Conservation (phyloP, 192 early-diverging fungal species). For the Glomus cerebriforme region DNA sequence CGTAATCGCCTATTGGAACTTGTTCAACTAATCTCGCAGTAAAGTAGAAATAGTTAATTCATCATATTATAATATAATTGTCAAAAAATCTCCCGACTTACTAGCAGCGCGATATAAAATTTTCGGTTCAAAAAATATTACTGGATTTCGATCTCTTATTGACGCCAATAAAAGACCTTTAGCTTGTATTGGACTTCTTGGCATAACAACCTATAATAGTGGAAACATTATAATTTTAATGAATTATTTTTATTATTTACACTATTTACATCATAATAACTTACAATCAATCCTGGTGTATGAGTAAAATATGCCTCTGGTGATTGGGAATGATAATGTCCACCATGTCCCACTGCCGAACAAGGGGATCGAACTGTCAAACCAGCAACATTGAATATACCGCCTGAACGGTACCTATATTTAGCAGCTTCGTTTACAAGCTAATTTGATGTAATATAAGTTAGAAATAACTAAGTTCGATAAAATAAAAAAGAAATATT, state of each 20-base stretch:
- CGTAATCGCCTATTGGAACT: slow-evolving; percentile 90
- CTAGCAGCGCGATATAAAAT: slow-evolving; percentile 90
- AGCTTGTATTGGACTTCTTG: slow-evolving; percentile 90
- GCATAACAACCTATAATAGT: slow-evolving; percentile 71
- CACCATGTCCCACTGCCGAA: slow-evolving; percentile 95
- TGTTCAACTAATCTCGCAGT: slow-evolving; percentile 71
- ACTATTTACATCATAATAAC: too few relatives aligned
- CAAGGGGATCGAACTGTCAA: slow-evolving; percentile 90
- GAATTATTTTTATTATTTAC: too few relatives aligned
- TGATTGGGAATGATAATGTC: slow-evolving; percentile 92
- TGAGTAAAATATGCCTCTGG: slow-evolving; percentile 97
- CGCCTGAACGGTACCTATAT: slow-evolving; percentile 94
- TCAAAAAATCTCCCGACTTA: slow-evolving; percentile 34
- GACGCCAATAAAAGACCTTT: slow-evolving; percentile 91
- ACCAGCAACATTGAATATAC: slow-evolving; percentile 86
- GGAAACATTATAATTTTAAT: slow-evolving; percentile 16
- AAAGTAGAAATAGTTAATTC: neutral
- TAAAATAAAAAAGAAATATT: neutral
- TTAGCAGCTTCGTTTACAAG: slow-evolving; percentile 98
- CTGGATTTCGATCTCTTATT: slow-evolving; percentile 91
- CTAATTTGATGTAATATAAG: slow-evolving; percentile 36
- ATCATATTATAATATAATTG: too few relatives aligned
- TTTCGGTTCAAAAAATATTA: slow-evolving; percentile 97
- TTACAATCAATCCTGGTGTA: slow-evolving; percentile 86
- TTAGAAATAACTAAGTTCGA: slow-evolving; percentile 1